Evolutionary conservation across 169 alveolate genomes (phyloP).

Genomic region (Cyclospora cayetanensis): DNA sequence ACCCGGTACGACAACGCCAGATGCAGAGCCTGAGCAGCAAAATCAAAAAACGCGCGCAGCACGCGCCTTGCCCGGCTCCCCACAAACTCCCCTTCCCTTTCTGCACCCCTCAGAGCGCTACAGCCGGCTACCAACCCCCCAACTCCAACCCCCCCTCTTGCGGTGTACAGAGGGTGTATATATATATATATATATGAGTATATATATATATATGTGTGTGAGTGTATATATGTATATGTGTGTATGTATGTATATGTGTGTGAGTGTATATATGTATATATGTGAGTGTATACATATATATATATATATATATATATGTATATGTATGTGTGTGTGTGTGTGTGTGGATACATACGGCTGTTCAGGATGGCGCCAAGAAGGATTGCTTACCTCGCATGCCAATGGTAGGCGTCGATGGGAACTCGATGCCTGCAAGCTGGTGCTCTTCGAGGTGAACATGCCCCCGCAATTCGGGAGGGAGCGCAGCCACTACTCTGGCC

Average conservation of each 20-base stretch:
- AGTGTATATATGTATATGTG: no score
- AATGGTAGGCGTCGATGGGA: conserved; percentile 28
- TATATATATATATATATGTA: no score
- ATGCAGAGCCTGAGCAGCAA: conserved; percentile 17
- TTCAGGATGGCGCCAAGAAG: no score
- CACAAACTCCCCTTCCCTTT: not conserved
- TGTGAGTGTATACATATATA: no score
- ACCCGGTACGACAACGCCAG: conserved; percentile 8
- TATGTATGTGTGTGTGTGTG: no score
- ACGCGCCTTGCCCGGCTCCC: not conserved
- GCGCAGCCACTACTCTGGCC: conserved; percentile 6
- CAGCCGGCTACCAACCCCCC: not conserved
- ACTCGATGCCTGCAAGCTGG: not conserved
- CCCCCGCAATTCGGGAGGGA: conserved; percentile 29
- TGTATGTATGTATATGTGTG: no score
- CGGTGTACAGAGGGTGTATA: no score
- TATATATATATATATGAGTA: no score
- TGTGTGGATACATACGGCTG: no score
- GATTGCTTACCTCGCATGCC: conserved; percentile 30
- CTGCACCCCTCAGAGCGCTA: not conserved
- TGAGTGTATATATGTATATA: no score
- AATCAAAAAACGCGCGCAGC: not conserved
- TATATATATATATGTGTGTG: no score
- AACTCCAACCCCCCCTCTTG: no score
- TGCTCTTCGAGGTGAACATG: conserved; percentile 1